These are phyloP conservation scores for Sergeia podlipaevii DNA, from an alignment of 208 protist species.

Conservation along the genomic window DNA sequence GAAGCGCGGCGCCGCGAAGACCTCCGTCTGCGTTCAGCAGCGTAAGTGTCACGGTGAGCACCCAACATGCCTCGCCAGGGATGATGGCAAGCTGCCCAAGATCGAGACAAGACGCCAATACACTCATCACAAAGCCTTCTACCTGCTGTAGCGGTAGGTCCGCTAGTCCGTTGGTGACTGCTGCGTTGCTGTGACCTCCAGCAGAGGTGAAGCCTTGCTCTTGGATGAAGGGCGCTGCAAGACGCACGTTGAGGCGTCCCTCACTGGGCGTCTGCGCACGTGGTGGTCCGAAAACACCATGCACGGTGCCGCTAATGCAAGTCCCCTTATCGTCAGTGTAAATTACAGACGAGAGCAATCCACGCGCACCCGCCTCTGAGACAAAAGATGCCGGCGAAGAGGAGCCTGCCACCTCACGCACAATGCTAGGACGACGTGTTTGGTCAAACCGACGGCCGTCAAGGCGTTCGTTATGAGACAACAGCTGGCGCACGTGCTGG, in stretches of 20 bases:
- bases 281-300: slow-evolving; percentile 73
- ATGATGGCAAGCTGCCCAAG: slow-evolving; percentile 47
- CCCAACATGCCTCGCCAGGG: slow-evolving; percentile 80
- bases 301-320: slow-evolving; percentile 53
- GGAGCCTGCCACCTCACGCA: slow-evolving; percentile 25
- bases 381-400: neutral
- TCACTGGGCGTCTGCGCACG: slow-evolving; percentile 31
- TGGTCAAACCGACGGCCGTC: slow-evolving; percentile 46
- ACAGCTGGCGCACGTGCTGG: slow-evolving; percentile 36
- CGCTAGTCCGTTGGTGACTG: slow-evolving; percentile 13
- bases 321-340: slow-evolving; percentile 72
- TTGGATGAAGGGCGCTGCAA: slow-evolving; percentile 63
- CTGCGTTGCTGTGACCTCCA: slow-evolving; percentile 9
- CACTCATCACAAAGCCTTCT: slow-evolving; percentile 57
- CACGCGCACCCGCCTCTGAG: neutral
- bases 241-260: slow-evolving; percentile 66
- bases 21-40: slow-evolving; percentile 76
- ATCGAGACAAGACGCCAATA: slow-evolving; percentile 56
- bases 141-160: slow-evolving; percentile 64
- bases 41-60: slow-evolving; percentile 60
- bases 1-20: slow-evolving; percentile 53
- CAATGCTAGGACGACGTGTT: slow-evolving; percentile 43
- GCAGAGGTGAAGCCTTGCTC: slow-evolving; percentile 9
- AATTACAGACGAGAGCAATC: slow-evolving; percentile 57
- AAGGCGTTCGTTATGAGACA: slow-evolving; percentile 35